Conservation (phyloP, 176 grass and related monocot genomes). For the Eragrostis nindensis region DNA sequence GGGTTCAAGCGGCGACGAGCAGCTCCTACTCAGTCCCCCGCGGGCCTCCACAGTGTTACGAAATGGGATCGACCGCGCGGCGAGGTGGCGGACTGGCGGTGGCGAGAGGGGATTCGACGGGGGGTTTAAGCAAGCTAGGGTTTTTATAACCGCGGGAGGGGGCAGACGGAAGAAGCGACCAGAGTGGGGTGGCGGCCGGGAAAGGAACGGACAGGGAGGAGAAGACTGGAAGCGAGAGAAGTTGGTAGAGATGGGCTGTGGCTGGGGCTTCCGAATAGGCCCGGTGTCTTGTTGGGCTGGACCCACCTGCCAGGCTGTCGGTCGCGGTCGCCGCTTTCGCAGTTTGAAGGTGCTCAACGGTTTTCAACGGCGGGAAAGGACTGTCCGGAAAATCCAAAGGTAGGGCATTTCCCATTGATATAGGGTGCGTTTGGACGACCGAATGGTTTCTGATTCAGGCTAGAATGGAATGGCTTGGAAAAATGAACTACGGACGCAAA, state of each 20-base stretch:
- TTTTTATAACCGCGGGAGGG: constrained; percentile 21
- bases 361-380: too few relatives aligned
- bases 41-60: neutral
- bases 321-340: neutral
- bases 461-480: too few relatives aligned
- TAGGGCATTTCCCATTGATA: too few relatives aligned
- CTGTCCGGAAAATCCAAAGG: too few relatives aligned
- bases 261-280: neutral
- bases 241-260: neutral
- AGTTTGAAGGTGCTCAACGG: neutral
- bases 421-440: too few relatives aligned
- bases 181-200: neutral
- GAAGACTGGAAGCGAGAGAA: neutral
- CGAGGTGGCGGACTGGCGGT: neutral
- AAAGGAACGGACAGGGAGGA: too few relatives aligned
- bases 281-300: neutral
- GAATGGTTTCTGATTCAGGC: too few relatives aligned
- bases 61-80: constrained; percentile 27
- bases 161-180: neutral
- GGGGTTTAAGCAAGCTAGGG: constrained; percentile 33
- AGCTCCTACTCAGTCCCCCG: neutral
- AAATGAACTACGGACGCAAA: too few relatives aligned
- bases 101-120: constrained; percentile 16
- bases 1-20: neutral
- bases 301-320: constrained; percentile 10